A percentile compares a stretch with the other conserved stretches of the same genome.
Conservation (phyloP, 2,329 filamentous ascomycete species). For the Talaromyces sp. region DNA sequence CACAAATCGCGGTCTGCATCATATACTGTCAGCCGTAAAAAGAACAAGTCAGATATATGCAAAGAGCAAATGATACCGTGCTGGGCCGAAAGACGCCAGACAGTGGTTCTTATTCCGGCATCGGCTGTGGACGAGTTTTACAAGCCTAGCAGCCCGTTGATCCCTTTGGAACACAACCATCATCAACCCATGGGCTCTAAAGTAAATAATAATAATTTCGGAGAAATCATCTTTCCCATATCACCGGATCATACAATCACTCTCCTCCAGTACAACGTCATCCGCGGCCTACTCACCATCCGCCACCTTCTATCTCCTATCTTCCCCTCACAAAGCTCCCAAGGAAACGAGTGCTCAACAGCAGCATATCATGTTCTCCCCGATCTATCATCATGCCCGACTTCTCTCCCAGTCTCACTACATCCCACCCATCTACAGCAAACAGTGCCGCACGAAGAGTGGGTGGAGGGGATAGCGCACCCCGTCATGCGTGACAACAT, state of each 20-base stretch:
- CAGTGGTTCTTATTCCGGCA: neutral
- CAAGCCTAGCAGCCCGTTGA: neutral
- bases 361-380: neutral
- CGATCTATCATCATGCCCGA: neutral
- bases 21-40: neutral
- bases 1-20: neutral
- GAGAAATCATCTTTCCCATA: conserved; percentile 1
- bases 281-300: conserved; percentile 1
- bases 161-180: neutral
- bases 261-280: conserved; percentile 6
- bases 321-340: neutral
- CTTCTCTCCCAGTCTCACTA: neutral
- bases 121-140: neutral
- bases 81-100: neutral
- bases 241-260: conserved; percentile 3
- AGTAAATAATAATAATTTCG: conserved; percentile 7
- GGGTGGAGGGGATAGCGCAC: conserved; percentile 2
- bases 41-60: neutral
- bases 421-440: conserved; percentile 3
- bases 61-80: neutral
- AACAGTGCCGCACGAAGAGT: conserved; percentile 4
- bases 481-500: conserved; percentile 4
- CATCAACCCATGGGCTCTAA: neutral
- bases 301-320: neutral
- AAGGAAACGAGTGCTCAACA: neutral